A percentile compares a stretch with the other conserved stretches of the same genome.
Conservation (phyloP, 306 rosid genomes). For the Inga leiocalycina region DNA sequence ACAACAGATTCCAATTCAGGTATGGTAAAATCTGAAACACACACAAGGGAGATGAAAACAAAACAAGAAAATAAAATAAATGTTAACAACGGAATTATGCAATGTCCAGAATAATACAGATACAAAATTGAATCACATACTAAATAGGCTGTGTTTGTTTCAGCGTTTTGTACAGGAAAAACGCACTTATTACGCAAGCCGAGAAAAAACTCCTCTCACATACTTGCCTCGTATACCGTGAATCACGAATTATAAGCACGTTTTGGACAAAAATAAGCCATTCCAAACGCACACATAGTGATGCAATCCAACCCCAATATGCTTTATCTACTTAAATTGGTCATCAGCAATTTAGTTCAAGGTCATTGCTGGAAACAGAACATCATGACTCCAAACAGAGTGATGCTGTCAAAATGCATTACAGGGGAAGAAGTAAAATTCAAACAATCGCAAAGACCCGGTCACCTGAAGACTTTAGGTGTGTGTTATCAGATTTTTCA, state of each 20-base stretch:
- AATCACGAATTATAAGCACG: too few relatives aligned
- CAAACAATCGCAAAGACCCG: conserved; percentile 9
- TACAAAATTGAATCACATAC: conserved; percentile 9
- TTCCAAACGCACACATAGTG: too few relatives aligned
- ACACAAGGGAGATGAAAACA: conserved; percentile 13
- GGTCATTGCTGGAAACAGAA: conserved; percentile 5
- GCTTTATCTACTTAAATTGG: neutral
- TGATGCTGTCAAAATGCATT: conserved; percentile 1
- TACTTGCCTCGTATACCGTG: too few relatives aligned
- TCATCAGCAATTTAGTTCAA: neutral
- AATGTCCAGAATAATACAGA: conserved; percentile 20
- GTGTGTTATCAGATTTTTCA: neutral
- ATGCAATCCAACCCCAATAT: neutral
- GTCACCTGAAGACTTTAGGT: neutral
- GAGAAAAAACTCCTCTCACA: too few relatives aligned
- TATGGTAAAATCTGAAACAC: neutral
- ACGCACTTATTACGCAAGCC: too few relatives aligned
- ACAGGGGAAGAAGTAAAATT: conserved; percentile 4
- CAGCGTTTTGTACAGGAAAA: too few relatives aligned
- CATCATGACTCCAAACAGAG: neutral
- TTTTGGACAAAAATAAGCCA: too few relatives aligned
- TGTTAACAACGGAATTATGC: neutral
- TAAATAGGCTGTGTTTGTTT: too few relatives aligned
- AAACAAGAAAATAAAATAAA: neutral
- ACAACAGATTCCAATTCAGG: conserved; percentile 33